These are phyloP conservation scores for Wallacemonas rigidus DNA, from an alignment of 208 protist species.

Conservation along the genomic window DNA sequence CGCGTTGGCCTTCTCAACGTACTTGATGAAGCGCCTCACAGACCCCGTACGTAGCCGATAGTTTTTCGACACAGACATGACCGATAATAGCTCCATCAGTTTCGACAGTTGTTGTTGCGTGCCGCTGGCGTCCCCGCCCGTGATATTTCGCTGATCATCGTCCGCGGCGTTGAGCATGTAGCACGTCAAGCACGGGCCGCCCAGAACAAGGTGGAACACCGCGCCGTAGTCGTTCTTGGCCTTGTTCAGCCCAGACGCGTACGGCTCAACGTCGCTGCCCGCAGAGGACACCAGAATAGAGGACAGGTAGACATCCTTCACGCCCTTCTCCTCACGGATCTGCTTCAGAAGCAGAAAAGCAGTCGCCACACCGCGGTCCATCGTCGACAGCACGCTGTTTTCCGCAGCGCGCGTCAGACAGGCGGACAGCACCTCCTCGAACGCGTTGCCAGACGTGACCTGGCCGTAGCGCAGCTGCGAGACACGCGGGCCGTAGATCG, in stretches of 20 bases:
- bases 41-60: conserved; percentile 77
- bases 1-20: conserved; percentile 53
- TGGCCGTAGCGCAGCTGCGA: conserved; percentile 55
- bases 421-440: conserved; percentile 59
- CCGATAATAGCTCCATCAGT: conserved; percentile 41
- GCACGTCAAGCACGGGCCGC: conserved; percentile 66
- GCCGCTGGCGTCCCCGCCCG: neutral
- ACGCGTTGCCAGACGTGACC: conserved; percentile 40
- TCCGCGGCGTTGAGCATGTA: conserved; percentile 74
- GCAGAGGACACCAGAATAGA: conserved; percentile 64
- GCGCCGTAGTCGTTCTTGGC: conserved; percentile 52
- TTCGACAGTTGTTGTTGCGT: conserved; percentile 28
- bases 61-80: conserved; percentile 56
- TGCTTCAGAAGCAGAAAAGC: conserved; percentile 66
- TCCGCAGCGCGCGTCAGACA: conserved; percentile 39
- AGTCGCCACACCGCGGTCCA: conserved; percentile 50
- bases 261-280: conserved; percentile 56
- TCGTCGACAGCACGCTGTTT: conserved; percentile 44
- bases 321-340: conserved; percentile 44
- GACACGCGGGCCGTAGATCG: conserved; percentile 75
- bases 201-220: conserved; percentile 73
- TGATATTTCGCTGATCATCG: conserved; percentile 32
- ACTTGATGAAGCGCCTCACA: conserved; percentile 72
- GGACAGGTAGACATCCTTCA: conserved; percentile 72
- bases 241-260: conserved; percentile 45